Base-by-base conservation (phyloP, 2,329 filamentous ascomycete species). In the Byssochlamys sp. region DNA sequence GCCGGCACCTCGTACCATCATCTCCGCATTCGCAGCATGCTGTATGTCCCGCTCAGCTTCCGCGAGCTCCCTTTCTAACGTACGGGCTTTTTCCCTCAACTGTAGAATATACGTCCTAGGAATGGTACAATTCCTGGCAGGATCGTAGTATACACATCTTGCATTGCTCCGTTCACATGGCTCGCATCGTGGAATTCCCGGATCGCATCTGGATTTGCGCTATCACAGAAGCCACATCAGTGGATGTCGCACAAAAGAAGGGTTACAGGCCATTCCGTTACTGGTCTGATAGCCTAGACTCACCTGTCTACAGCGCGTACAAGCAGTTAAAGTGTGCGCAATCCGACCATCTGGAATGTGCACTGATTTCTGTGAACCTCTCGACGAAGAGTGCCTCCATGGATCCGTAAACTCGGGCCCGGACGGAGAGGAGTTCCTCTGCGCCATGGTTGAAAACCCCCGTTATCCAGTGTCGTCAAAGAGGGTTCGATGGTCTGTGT, bases 151-250 rank as follows among this genome's bases (percentile, higher is more conserved):
- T 70, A 96, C 92, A 81, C 94, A 99, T 60, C 85, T 83, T 29
- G 91, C 90, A 67, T 91, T 91, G 62, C 90, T 91, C 65, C 92
- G 84, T 75, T 96, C 91, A 77, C 94, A 99, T 25, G 92, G 91
- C 19, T 90, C 83, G 74, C 94, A 99, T 68, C 89, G 88, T 48
- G 94, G 94, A 25, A 99, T 83, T 12, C 89, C 89, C 3, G 94
- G 89, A 75, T 97, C 94, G 78, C 94, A 99, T 79, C 91, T 83
- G 39, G 92, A 97, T 80, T 99, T 99, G 67, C 92, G 86, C 91
- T 95, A 69, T 58, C 58, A 53, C 45, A 56, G 56, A 52, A 61
- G 59, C 50, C 33, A 26, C 12, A 52, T 62, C 35, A 63, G 57
- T 29, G 26, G 27, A 53, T 6, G 28, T 29, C 28, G 11, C 28